These are phyloP conservation scores for Penicillium sp. DNA, from an alignment of 2,329 filamentous ascomycete species.

Conservation along the genomic window DNA sequence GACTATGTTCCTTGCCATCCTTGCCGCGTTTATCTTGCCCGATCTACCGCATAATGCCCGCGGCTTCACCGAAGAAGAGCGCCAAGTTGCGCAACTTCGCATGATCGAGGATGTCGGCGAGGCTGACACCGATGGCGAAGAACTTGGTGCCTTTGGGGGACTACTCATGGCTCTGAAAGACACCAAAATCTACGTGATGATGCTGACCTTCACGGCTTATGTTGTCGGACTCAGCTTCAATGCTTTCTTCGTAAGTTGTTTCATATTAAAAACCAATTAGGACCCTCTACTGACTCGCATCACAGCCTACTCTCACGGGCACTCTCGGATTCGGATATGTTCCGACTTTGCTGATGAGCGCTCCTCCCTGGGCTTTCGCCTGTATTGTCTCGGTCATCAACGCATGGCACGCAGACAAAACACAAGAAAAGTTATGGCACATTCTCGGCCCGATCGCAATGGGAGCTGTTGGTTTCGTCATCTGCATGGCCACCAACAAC, in stretches of 20 bases:
- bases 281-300: slow-evolving; percentile 2
- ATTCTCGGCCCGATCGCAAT: slow-evolving; percentile 55
- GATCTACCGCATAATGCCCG: slow-evolving; percentile 57
- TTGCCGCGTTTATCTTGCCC: slow-evolving; percentile 43
- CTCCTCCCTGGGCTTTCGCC: slow-evolving; percentile 57
- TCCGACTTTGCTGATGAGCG: slow-evolving; percentile 31
- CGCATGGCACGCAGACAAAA: slow-evolving; percentile 58
- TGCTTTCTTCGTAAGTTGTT: slow-evolving; percentile 52
- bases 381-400: slow-evolving; percentile 57
- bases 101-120: slow-evolving; percentile 61
- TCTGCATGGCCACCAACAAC: slow-evolving; percentile 59
- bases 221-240: slow-evolving; percentile 48
- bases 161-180: slow-evolving; percentile 59
- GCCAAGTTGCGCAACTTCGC: slow-evolving; percentile 53
- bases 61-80: slow-evolving; percentile 47
- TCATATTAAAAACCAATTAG: background rate
- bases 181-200: slow-evolving; percentile 63
- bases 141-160: slow-evolving; percentile 55
- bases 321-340: slow-evolving; percentile 30
- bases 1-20: slow-evolving; percentile 43
- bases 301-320: slow-evolving; percentile 28
- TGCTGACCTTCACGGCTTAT: slow-evolving; percentile 62
- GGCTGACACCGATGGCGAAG: slow-evolving; percentile 54
- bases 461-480: slow-evolving; percentile 59
- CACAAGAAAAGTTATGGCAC: slow-evolving; percentile 56